Evolutionary conservation across 768 basidiomycete species (phyloP).

Genomic region (Rhizopogon vesiculosus): DNA sequence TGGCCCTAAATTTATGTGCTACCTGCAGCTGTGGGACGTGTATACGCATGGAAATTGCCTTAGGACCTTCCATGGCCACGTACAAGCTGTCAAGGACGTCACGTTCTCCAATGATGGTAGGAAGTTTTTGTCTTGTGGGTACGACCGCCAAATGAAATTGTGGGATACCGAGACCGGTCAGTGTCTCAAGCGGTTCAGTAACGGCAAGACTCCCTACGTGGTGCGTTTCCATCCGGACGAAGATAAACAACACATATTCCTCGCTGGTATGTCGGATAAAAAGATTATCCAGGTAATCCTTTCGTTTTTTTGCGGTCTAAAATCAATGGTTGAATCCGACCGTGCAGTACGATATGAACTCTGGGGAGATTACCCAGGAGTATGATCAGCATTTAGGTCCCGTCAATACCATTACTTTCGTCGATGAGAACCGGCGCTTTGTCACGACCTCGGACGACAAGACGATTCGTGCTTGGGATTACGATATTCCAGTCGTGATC

Average conservation of each 20-base stretch:
- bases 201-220: conserved; percentile 96
- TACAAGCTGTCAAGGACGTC: conserved; percentile 94
- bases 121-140: conserved; percentile 86
- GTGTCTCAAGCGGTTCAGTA: conserved; percentile 94
- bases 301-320: background rate
- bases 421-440: conserved; percentile 96
- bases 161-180: conserved; percentile 99
- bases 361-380: conserved; percentile 94
- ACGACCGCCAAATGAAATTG: conserved; percentile 96
- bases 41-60: conserved; percentile 96
- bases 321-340: background rate
- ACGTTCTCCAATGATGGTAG: conserved; percentile 92
- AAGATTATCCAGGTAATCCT: conserved; percentile 89
- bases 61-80: conserved; percentile 95
- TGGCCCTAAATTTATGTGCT: conserved; percentile 1
- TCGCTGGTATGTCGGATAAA: conserved; percentile 99
- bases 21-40: conserved; percentile 89
- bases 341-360: conserved; percentile 87
- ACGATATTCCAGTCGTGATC: conserved; percentile 98
- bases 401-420: conserved; percentile 98
- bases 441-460: conserved; percentile 99
- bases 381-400: conserved; percentile 99
- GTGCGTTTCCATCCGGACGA: conserved; percentile 93
- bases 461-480: conserved; percentile 99
- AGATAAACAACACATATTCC: conserved; percentile 93